These are phyloP conservation scores for Blastocladiella emersonii DNA, from an alignment of 371 early-diverging fungal species.

Conservation along the genomic window DNA sequence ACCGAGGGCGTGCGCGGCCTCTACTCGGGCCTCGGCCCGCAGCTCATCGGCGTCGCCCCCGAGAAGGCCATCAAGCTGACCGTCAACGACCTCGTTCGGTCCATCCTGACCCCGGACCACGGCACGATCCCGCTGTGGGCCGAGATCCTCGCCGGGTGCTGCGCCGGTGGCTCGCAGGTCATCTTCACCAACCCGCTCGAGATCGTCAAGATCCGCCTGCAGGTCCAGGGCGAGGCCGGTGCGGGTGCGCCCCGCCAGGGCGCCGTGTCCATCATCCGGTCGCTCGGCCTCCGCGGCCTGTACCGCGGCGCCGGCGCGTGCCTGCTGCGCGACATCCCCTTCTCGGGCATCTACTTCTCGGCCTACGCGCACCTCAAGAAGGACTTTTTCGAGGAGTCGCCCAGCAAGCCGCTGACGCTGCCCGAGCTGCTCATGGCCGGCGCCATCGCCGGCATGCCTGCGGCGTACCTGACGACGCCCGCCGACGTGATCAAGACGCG, in stretches of 20 bases:
- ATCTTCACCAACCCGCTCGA: conserved; percentile 92
- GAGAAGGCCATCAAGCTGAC: conserved; percentile 98
- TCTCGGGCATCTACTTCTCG: conserved; percentile 93
- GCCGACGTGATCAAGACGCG: conserved; percentile 98
- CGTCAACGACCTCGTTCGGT: conserved; percentile 76
- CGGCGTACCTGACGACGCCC: conserved; percentile 91
- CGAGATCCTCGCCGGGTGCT: conserved; percentile 76
- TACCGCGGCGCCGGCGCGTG: conserved; percentile 93
- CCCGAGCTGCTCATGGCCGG: conserved; percentile 76
- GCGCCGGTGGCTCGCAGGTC: conserved; percentile 88
- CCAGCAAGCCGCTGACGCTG: conserved; percentile 50
- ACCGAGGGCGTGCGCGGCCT: conserved; percentile 85
- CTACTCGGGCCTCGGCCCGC: conserved; percentile 92
- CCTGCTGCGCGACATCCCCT: conserved; percentile 89
- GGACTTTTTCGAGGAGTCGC: conserved; percentile 66
- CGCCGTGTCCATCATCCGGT: conserved; percentile 78
- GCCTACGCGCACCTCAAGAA: conserved; percentile 85
- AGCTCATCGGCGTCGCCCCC: conserved; percentile 90
- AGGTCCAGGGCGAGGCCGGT: conserved; percentile 57
- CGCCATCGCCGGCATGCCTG: conserved; percentile 93
- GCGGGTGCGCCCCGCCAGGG: conserved; percentile 35
- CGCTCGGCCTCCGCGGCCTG: conserved; percentile 81
- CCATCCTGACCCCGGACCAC: conserved; percentile 43
- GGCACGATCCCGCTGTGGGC: conserved; percentile 60
- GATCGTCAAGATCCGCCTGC: conserved; percentile 95